Evolutionary conservation across 2,329 filamentous ascomycete species (phyloP), one percentile per base, ranked within the genome.

Genomic region (Fusarium keratoplasticum): DNA sequence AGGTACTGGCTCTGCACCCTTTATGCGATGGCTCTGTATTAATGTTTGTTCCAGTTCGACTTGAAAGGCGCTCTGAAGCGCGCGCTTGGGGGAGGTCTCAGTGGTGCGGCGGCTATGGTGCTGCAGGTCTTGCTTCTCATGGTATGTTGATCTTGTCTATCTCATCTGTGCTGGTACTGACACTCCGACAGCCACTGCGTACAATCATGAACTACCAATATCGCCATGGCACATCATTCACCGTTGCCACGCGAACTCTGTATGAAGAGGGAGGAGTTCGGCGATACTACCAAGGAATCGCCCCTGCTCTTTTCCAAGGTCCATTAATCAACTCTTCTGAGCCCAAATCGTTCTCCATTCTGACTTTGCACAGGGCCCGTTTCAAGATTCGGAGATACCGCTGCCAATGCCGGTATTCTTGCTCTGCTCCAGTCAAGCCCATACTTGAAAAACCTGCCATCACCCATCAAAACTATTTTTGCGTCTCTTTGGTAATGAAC

Each of bases 181-280:
- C 8, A 9, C 0, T 1, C 1, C 2, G 5, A 55, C 10, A 87
- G 85, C 86, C 86, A 5, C 77, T 87, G 5, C 82, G 86, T 6
- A 87, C 86, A 0, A 85, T 87, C 14, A 87, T 87, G 86, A 87
- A 87, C 76, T 87, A 87, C 52, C 86, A 87, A 68, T 87, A 87
- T 62, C 85, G 86, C 3, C 85, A 83, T 42, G 86, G 86, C 2
- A 82, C 81, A 0, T 80, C 83, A 0, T 87, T 87, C 64, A 81
- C 80, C 4, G 60, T 73, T 1, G 84, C 86, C 0, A 83, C 81
- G 1, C 73, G 77, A 18, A 86, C 83, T 0, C 80, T 87, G 2
- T 85, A 86, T 62, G 71, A 78, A 0, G 82, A 85, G 8, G 84
- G 85, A 4, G 85, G 85, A 0, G 62, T 85, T 38, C 69, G 83